Percentiles rank a stretch among this genome's conserved stretches.
Conservation (phyloP, 371 early-diverging fungal species). For the Mortierella sp. region DNA sequence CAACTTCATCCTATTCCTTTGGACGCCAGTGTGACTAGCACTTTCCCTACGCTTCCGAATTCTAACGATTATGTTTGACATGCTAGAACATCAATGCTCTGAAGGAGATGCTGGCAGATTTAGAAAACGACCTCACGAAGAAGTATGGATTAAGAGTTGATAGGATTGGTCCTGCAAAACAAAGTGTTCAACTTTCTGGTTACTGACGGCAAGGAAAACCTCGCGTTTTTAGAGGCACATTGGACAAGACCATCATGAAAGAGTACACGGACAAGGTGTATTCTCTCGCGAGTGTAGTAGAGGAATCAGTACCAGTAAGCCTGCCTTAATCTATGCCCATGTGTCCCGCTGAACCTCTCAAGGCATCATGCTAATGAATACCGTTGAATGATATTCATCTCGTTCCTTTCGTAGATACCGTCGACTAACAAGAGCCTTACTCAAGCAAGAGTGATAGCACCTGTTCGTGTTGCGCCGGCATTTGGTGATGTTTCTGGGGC, state of each 20-base stretch:
- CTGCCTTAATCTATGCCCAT: too few species aligned
- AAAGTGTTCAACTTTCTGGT: too few species aligned
- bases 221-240: slow-evolving; percentile 10
- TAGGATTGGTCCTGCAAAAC: too few species aligned
- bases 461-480: not conserved
- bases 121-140: slow-evolving; percentile 28
- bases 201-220: not conserved
- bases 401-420: not conserved
- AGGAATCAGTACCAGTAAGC: slow-evolving; percentile 17
- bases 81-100: slow-evolving; percentile 33
- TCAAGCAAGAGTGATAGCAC: slow-evolving; percentile 15
- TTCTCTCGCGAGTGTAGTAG: slow-evolving; percentile 14
- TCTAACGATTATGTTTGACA: too few species aligned
- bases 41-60: not conserved
- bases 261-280: slow-evolving; percentile 34
- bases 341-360: too few species aligned
- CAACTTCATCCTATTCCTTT: too few species aligned
- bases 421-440: slow-evolving; percentile 1
- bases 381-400: not conserved
- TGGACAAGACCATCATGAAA: slow-evolving; percentile 4
- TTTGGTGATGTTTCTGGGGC: not conserved
- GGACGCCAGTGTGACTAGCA: too few species aligned
- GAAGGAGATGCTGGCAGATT: slow-evolving; percentile 24
- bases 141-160: slow-evolving; percentile 11
- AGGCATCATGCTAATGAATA: too few species aligned